Evolutionary conservation across 345 rosid species (phyloP).

Genomic region (Eucalyptus sp.): DNA sequence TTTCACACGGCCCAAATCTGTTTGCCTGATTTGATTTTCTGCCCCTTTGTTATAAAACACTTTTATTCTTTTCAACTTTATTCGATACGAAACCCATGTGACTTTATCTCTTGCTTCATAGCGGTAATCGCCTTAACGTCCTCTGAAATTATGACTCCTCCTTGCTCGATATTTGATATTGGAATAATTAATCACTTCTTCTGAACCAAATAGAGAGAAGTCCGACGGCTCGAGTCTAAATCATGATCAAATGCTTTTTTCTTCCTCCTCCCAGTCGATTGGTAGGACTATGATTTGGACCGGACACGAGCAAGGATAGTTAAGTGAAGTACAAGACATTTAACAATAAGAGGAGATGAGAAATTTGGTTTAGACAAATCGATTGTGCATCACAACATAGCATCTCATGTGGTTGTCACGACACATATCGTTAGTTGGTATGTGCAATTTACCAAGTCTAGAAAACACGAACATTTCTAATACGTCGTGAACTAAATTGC

Average conservation of each 20-base stretch:
- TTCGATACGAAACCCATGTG: neutral
- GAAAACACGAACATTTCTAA: neutral
- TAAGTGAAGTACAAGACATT: neutral
- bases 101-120: neutral
- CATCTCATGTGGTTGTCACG: neutral
- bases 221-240: neutral
- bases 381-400: neutral
- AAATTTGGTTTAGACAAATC: neutral
- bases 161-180: neutral
- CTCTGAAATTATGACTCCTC: neutral
- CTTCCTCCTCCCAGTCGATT: neutral
- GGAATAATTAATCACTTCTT: neutral
- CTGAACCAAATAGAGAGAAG: neutral
- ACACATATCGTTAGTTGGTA: rapidly evolving
- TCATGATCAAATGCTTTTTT: neutral
- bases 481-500: neutral
- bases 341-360: neutral
- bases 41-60: neutral
- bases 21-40: neutral
- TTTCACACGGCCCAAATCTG: neutral
- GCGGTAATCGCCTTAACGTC: neutral
- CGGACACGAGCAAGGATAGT: neutral
- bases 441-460: neutral
- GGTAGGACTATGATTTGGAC: neutral
- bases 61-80: neutral